These are phyloP conservation scores for Picea sitchensis DNA, from an alignment of 75 land plant genomes.

Conservation along the genomic window DNA sequence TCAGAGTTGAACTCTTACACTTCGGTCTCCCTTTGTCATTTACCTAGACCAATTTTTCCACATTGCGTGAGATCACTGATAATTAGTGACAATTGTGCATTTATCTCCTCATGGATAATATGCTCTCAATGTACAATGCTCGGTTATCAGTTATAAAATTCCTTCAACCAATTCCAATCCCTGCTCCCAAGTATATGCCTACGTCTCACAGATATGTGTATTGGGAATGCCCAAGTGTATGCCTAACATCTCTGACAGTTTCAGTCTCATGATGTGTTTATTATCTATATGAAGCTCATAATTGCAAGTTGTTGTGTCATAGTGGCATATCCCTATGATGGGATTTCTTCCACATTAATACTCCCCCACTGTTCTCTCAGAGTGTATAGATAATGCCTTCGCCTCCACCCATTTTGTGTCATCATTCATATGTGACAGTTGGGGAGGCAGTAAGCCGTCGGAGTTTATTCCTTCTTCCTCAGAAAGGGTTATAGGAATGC, in stretches of 20 bases:
- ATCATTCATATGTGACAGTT: background rate
- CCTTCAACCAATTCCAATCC: too few species aligned
- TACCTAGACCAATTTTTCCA: too few species aligned
- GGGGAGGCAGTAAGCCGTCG: background rate
- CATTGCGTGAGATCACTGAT: too few species aligned
- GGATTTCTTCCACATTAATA: background rate
- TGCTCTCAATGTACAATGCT: too few species aligned
- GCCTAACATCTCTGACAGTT: background rate
- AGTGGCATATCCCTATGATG: background rate
- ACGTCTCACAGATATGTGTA: too few species aligned
- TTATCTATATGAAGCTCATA: background rate
- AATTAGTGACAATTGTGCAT: too few species aligned
- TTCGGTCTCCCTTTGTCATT: too few species aligned
- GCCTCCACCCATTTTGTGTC: background rate
- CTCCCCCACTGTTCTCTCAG: background rate
- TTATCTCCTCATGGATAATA: too few species aligned
- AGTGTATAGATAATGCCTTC: background rate
- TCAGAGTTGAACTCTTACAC: too few species aligned
- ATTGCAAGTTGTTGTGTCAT: background rate
- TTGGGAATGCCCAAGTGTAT: too few species aligned
- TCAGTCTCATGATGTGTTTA: background rate
- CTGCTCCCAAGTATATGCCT: too few species aligned
- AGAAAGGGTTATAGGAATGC: background rate
- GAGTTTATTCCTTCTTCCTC: background rate
- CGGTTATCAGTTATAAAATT: too few species aligned